Base-by-base conservation (phyloP, 139 green algal species). In the Chlorella sp. region DNA sequence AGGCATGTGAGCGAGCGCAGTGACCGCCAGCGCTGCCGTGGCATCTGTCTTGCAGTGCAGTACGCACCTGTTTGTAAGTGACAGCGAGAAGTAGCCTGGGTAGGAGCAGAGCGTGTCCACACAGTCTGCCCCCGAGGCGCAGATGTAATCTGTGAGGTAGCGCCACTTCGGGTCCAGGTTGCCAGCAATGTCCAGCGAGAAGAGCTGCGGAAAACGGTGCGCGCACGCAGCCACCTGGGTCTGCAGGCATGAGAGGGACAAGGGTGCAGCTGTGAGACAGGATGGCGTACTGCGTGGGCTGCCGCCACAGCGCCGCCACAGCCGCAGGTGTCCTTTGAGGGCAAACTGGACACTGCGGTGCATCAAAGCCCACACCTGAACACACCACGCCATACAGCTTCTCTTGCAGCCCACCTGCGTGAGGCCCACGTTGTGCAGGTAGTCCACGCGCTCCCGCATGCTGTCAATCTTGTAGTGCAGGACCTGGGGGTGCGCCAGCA, bases 21-120 rank as follows among this genome's bases (percentile, higher is more conserved):
- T n/a, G n/a, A n/a, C n/a, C n/a, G n/a, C n/a, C n/a, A n/a, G n/a
- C n/a, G n/a, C n/a, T n/a, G n/a, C n/a, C n/a, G n/a, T n/a, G n/a
- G n/a, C n/a, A n/a, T n/a, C 13, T 41, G 1, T 23, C 72, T n/a
- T 51, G 44, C 13, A 23, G 51, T 60, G 51, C 68, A 81, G 86
- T 74, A 41, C 79, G 47, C 88, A 94, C 69, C 93, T 86, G 69
- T 93, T 81, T 16, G 82, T 44, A 47, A 96, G 82, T 16, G 87
- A 93, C 9, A 96, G 87, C 74, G 78, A 91, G 83, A 97, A 96
- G 88, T 94, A 96, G 44, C 88, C 93, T 7, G 93, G 93, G 75
- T 91, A 96, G 39, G 62, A 83, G 55, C 81, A 83, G 3, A 96
- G n/a, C 16, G 91, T 89, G 38, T 82, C 55, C n/a, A 89, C 56